Base-by-base conservation (phyloP, 2,329 filamentous ascomycete species). In the Dendryphion nanum region DNA sequence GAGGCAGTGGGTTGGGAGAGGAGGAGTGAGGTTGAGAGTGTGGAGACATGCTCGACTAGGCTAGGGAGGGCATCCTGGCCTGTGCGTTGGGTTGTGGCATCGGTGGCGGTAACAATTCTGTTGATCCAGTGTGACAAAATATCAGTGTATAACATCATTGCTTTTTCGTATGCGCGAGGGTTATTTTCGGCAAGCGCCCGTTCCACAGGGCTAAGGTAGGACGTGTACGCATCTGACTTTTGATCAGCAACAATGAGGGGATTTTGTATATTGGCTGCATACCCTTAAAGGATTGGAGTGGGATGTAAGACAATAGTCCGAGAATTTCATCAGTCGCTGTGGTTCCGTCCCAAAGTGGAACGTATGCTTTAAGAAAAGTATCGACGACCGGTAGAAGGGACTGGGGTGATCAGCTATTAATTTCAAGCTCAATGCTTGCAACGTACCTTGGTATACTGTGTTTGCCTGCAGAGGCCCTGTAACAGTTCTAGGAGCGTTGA, bases 101-200 rank as follows among this genome's bases (percentile, higher is more conserved):
- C 44, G 18, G 59, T 50, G 2, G 56, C 29, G 64, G 56, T 29
- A 69, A 54, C 20, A 53, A 53, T 12, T 64, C 48, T 6, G 23
- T 8, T 10, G 23, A 66, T 62, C 67, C 74, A 77, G 45, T 81
- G 76, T 8, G 73, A 76, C 31, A 91, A 73, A 5, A 94, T 68
- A 8, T 66, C 64, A 2, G 77, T 82, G 63, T 91, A 93, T 45
- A 89, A 81, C 2, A 63, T 63, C 3, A 93, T 72, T 2, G 94
- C 67, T 2, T 70, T 70, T 0, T 77, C 56, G 50, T 82, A 83
- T 1, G 81, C 79, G 5, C 69, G 54, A 0, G 72, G 32, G 15
- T 54, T 59, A 12, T 61, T 51, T 18, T 59, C 48, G 18, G 70
- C 46, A 12, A 76, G 35, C 3, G 65, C 64, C 17, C 46, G 55